phyloP scores from a whole-genome alignment of 805 yeast genomes.

The Yamadazyma akitaensis region DNA sequence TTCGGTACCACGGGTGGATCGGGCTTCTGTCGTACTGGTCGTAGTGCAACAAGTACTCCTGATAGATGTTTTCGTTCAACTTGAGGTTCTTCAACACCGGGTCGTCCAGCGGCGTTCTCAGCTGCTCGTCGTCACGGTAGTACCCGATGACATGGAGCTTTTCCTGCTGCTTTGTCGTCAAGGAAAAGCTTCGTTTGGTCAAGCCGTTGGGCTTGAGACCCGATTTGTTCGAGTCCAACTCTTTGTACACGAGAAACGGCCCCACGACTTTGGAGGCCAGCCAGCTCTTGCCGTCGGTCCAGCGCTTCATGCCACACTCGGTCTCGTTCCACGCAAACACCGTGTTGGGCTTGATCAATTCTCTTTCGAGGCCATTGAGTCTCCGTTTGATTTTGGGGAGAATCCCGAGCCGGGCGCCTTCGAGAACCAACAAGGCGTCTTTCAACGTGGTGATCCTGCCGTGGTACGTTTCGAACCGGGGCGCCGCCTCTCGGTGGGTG shows the following conservation, averaged over 20 bases:
- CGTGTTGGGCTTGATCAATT: conserved; percentile 55
- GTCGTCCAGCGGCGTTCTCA: conserved; percentile 23
- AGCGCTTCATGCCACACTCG: conserved; percentile 67
- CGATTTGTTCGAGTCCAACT: conserved; percentile 42
- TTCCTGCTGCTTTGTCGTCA: conserved; percentile 49
- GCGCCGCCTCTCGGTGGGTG: conserved; percentile 2
- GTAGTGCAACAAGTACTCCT: conserved; percentile 18
- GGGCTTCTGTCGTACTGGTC: conserved; percentile 10
- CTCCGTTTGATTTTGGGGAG: conserved; percentile 60
- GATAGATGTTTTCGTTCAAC: conserved; percentile 21
- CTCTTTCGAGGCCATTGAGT: conserved; percentile 54
- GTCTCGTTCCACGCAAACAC: conserved; percentile 72
- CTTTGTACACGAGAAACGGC: conserved; percentile 50
- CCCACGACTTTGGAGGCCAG: conserved; percentile 68
- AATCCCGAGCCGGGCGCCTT: conserved; percentile 56
- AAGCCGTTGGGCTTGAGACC: conserved; percentile 47
- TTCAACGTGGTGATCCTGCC: conserved; percentile 55
- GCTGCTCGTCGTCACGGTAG: conserved; percentile 12
- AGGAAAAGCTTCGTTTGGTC: conserved; percentile 61
- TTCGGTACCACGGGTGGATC: not conserved
- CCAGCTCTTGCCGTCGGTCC: conserved; percentile 81
- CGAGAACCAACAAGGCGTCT: conserved; percentile 64
- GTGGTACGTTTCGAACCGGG: conserved; percentile 47
- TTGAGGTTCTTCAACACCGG: conserved; percentile 20
- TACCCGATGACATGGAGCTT: conserved; percentile 64